Conservation (phyloP, 2,329 filamentous ascomycete genomes). For the Colletotrichum orchidophilum region DNA sequence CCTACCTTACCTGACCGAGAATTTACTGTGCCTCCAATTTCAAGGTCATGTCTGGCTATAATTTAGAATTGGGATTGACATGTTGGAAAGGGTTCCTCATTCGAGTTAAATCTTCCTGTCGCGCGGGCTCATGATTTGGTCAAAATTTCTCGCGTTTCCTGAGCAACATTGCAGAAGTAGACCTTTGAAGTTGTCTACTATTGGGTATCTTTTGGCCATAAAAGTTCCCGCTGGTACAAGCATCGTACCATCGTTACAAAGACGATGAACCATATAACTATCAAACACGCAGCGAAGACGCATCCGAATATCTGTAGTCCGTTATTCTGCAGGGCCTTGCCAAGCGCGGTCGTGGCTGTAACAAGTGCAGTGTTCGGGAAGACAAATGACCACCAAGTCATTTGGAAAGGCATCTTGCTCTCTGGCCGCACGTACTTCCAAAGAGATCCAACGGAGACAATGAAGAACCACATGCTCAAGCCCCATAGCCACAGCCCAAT, state of each 20-base stretch:
- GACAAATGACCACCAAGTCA: conserved; percentile 88
- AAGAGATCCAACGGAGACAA: conserved; percentile 80
- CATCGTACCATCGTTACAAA: conserved; percentile 76
- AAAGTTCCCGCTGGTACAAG: conserved; percentile 71
- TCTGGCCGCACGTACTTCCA: conserved; percentile 69
- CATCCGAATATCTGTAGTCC: conserved; percentile 74
- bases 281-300: conserved; percentile 71
- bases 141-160: neutral
- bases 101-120: neutral
- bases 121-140: neutral
- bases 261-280: conserved; percentile 75
- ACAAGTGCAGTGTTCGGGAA: conserved; percentile 82
- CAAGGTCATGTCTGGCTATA: neutral
- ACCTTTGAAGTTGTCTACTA: neutral
- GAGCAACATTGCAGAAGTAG: neutral
- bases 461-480: conserved; percentile 85
- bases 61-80: neutral
- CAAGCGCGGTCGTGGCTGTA: conserved; percentile 79
- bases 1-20: conserved; percentile 21
- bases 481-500: conserved; percentile 84
- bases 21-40: neutral
- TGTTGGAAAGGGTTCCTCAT: neutral
- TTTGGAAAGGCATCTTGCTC: conserved; percentile 76
- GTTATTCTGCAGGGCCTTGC: conserved; percentile 65
- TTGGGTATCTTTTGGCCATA: conserved; percentile 74